These are phyloP conservation scores for Populus alba DNA, from an alignment of 345 rosid genomes.

Conservation along the genomic window DNA sequence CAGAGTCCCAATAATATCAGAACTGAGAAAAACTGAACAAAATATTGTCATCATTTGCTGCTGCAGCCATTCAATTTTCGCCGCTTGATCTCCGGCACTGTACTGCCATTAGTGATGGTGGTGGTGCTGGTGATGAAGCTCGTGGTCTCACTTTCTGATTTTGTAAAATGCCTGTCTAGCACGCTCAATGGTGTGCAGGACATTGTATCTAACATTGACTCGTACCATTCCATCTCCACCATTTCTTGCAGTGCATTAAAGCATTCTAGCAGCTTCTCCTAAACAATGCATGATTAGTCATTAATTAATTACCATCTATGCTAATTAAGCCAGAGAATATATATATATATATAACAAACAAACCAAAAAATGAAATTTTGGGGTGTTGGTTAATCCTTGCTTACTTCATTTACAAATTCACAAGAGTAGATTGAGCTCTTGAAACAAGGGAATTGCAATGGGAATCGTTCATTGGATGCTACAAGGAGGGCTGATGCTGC, in stretches of 20 bases:
- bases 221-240: conserved; percentile 26
- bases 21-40: neutral
- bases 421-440: conserved; percentile 34
- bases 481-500: conserved; percentile 61
- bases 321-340: no score
- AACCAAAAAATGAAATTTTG: neutral
- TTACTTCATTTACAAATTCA: conserved; percentile 43
- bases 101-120: neutral
- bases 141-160: conserved; percentile 36
- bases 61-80: conserved; percentile 19
- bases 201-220: conserved; percentile 19
- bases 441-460: conserved; percentile 44
- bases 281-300: neutral
- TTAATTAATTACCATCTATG: neutral
- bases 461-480: conserved; percentile 53
- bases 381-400: neutral
- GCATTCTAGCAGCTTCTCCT: conserved; percentile 50
- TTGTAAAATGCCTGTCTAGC: conserved; percentile 36
- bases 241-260: conserved; percentile 40
- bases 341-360: neutral
- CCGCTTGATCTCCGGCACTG: conserved; percentile 32
- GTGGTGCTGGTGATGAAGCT: conserved; percentile 12
- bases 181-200: conserved; percentile 45
- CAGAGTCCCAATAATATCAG: neutral
- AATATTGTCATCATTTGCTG: conserved; percentile 16